phyloP scores from a whole-genome alignment of 257 asterid species.

The Capsicum rhomboideum region DNA sequence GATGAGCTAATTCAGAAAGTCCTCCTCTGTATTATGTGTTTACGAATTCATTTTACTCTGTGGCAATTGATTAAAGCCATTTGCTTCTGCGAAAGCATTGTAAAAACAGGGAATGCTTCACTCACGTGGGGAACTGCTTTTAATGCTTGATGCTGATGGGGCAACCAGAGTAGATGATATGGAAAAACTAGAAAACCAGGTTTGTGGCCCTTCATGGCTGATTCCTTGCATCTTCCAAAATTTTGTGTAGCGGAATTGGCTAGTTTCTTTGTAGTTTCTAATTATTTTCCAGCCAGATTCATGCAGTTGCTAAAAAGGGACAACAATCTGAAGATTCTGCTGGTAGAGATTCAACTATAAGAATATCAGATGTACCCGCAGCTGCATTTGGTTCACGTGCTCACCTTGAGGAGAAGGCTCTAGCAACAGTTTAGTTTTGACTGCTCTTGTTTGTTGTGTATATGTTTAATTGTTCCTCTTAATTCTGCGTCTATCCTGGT shows the following conservation, averaged over 20 bases:
- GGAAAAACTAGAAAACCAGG: constrained; percentile 97
- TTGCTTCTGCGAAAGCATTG: constrained; percentile 81
- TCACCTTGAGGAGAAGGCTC: constrained; percentile 96
- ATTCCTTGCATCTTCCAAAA: neutral
- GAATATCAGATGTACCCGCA: constrained; percentile 63
- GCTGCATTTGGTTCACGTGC: constrained; percentile 99
- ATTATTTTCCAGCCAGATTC: constrained; percentile 57
- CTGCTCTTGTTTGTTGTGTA: neutral
- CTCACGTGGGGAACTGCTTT: constrained; percentile 90
- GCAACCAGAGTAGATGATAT: constrained; percentile 88
- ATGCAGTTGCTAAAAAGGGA: constrained; percentile 62
- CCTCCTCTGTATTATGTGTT: neutral
- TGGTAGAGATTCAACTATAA: constrained; percentile 38
- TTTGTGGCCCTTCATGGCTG: constrained; percentile 24
- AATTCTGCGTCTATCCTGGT: neutral
- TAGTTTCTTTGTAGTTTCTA: constrained; percentile 19
- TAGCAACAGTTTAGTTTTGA: constrained; percentile 76
- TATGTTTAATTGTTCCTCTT: constrained; percentile 11
- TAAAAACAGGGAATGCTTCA: constrained; percentile 97
- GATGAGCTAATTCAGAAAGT: neutral
- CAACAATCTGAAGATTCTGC: constrained; percentile 40
- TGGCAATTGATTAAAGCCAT: constrained; percentile 36
- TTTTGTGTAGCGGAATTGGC: neutral
- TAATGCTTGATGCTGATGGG: constrained; percentile 99
- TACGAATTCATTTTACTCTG: neutral